Evolutionary conservation across 2,329 filamentous ascomycete genomes (phyloP).

Genomic region (Trichoderma atroviride): DNA sequence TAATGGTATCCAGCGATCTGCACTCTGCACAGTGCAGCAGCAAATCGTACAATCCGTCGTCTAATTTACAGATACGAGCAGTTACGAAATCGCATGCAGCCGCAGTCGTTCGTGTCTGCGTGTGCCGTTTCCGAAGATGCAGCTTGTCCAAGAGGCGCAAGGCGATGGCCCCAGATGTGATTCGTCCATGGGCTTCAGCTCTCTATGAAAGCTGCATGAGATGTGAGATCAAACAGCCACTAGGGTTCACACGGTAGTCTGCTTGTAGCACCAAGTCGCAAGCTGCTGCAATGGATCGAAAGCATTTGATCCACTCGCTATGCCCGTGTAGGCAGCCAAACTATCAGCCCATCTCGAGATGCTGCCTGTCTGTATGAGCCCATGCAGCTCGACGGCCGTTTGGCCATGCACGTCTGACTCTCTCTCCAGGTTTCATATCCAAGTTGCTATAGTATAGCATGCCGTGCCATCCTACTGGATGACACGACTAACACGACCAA

Average conservation of each 20-base stretch:
- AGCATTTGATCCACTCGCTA: not conserved
- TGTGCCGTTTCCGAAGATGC: not conserved
- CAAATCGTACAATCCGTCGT: not conserved
- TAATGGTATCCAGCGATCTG: not conserved
- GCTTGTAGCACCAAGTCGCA: not conserved
- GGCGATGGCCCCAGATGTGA: not conserved
- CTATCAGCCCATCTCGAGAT: not conserved
- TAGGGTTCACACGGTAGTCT: not conserved
- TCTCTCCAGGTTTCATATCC: not conserved
- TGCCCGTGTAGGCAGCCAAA: not conserved
- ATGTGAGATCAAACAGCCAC: not conserved
- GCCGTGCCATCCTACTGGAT: no score
- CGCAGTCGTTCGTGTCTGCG: not conserved
- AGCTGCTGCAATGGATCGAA: not conserved
- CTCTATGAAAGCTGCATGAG: not conserved
- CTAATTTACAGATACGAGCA: conserved; percentile 10
- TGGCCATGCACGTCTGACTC: conserved; percentile 12
- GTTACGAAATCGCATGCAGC: not conserved
- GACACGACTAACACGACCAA: not conserved
- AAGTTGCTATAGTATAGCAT: not conserved
- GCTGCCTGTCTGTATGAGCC: not conserved
- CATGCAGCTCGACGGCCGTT: conserved; percentile 10
- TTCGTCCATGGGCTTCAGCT: not conserved
- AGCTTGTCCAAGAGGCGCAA: not conserved
- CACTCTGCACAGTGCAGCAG: not conserved